Percentiles rank a stretch among this genome's conserved stretches.
These are phyloP conservation scores for Zoysia matrella DNA, from an alignment of 202 grass and related monocot genomes.

Conservation along the genomic window DNA sequence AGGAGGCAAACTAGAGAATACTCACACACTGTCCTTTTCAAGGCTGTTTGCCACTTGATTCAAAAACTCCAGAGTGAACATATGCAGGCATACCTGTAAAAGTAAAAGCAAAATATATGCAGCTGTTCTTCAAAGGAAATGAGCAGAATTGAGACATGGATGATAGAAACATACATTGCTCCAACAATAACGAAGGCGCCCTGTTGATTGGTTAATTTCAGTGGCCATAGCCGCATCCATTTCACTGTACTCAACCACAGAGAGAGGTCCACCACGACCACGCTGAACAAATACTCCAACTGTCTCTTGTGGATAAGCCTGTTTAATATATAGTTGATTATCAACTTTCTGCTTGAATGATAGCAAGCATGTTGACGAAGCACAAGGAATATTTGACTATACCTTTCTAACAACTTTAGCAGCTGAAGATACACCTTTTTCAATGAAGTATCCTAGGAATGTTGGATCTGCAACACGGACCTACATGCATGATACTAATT, in stretches of 20 bases:
- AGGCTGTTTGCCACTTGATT: constrained; percentile 95
- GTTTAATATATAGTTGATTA: constrained; percentile 29
- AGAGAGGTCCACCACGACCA: too few relatives aligned
- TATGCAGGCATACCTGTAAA: constrained; percentile 47
- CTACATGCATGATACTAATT: constrained; percentile 48
- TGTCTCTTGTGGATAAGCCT: constrained; percentile 99
- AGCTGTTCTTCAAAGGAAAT: neutral
- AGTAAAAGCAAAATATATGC: too few relatives aligned
- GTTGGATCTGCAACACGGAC: constrained; percentile 89
- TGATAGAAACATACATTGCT: constrained; percentile 5
- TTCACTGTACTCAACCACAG: too few relatives aligned
- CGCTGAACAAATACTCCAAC: constrained; percentile 38
- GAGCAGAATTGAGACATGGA: constrained; percentile 1
- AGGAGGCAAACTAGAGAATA: constrained; percentile 32
- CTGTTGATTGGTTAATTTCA: too few relatives aligned
- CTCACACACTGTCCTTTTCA: constrained; percentile 97
- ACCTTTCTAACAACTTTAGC: constrained; percentile 54
- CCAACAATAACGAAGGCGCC: too few relatives aligned
- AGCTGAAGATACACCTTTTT: too few relatives aligned
- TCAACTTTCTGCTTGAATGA: constrained; percentile 6
- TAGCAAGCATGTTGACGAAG: constrained; percentile 11
- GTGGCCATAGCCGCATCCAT: too few relatives aligned
- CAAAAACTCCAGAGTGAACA: constrained; percentile 94
- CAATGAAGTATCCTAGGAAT: constrained; percentile 18
- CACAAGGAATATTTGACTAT: constrained; percentile 26